A percentile compares a stretch with the other conserved stretches of the same genome.
These are phyloP conservation scores for Globisporangium sylvaticum DNA, from an alignment of 352 stramenopile genomes.

Conservation along the genomic window DNA sequence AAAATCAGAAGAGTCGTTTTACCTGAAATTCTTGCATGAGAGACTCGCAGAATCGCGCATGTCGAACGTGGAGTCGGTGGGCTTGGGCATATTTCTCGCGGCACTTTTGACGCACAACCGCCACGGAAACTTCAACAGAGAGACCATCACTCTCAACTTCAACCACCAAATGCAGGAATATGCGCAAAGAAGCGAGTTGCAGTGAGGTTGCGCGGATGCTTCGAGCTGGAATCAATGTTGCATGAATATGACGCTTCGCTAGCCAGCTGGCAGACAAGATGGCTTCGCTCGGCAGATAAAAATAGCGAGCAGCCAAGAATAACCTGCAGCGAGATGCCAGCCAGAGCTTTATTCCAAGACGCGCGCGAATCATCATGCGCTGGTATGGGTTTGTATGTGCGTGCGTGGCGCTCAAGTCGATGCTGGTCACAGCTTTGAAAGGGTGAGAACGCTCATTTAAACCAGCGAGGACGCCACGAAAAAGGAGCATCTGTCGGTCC, in stretches of 20 bases:
- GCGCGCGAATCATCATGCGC: too few relatives aligned
- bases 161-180: background rate
- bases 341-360: too few relatives aligned
- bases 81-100: background rate
- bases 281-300: background rate
- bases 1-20: background rate
- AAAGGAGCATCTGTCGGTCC: background rate
- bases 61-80: background rate
- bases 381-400: too few relatives aligned
- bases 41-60: background rate
- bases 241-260: background rate
- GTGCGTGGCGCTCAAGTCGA: background rate
- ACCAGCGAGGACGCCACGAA: background rate
- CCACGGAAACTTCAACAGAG: background rate
- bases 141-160: background rate
- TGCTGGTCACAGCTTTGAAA: background rate
- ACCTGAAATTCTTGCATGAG: background rate
- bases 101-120: background rate
- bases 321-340: too few relatives aligned
- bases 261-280: background rate
- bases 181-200: background rate
- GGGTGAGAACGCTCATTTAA: conserved; percentile 1
- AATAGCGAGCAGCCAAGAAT: conserved; percentile 1
- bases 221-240: background rate
- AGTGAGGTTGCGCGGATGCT: conserved; percentile 4